These are phyloP conservation scores for Alternaria metachromatica DNA, from an alignment of 2,329 filamentous ascomycete genomes.

Conservation along the genomic window DNA sequence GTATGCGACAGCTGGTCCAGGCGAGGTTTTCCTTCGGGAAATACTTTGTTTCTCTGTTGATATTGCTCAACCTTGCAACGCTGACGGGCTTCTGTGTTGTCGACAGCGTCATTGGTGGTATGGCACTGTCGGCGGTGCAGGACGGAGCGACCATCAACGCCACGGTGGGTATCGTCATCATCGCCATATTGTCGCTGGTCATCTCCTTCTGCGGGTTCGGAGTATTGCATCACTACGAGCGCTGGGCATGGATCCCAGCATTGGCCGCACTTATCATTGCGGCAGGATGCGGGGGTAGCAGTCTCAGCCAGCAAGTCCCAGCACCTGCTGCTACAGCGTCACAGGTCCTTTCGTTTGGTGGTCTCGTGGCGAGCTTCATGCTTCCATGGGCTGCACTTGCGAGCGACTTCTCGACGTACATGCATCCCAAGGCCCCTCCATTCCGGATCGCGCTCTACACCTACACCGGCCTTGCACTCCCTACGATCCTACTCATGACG, in stretches of 20 bases:
- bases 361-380: slow-evolving; percentile 68
- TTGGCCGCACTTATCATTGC: slow-evolving; percentile 63
- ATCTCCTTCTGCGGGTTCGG: slow-evolving; percentile 68
- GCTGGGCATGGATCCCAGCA: slow-evolving; percentile 64
- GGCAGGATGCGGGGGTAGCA: slow-evolving; percentile 60
- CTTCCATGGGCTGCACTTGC: slow-evolving; percentile 67
- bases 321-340: slow-evolving; percentile 54
- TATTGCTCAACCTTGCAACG: slow-evolving; percentile 68
- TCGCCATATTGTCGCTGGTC: slow-evolving; percentile 62
- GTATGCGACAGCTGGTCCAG: slow-evolving; percentile 70
- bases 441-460: slow-evolving; percentile 61
- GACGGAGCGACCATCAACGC: slow-evolving; percentile 54
- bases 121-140: slow-evolving; percentile 49
- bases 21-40: slow-evolving; percentile 65
- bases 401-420: slow-evolving; percentile 68
- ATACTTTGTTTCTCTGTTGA: slow-evolving; percentile 65
- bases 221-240: slow-evolving; percentile 63
- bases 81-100: slow-evolving; percentile 69
- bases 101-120: slow-evolving; percentile 66
- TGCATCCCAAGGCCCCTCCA: slow-evolving; percentile 62
- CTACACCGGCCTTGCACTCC: slow-evolving; percentile 62
- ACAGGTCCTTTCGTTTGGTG: slow-evolving; percentile 63
- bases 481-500: slow-evolving; percentile 66
- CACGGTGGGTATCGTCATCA: slow-evolving; percentile 67
- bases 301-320: slow-evolving; percentile 57